Evolutionary conservation across 805 yeast genomes (phyloP), one percentile per base, ranked within the genome.

Genomic region (Myxozyma mucilagina): DNA sequence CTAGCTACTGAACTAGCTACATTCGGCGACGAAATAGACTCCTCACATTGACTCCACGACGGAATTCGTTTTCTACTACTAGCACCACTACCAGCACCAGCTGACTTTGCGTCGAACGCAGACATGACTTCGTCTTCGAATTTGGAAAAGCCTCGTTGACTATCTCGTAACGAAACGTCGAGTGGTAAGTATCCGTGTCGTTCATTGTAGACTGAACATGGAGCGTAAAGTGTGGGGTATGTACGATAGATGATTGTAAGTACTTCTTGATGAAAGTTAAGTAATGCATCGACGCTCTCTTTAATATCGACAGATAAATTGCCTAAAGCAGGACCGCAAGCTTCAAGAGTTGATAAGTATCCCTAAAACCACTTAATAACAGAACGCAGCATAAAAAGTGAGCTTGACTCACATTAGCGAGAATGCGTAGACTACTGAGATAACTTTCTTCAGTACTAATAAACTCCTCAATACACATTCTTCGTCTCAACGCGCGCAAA

Each of bases 371-470:
- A 11, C 24, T 29, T 9, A 24, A 14, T 1, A 29, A 32, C 4
- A 7, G n/a, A 13, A 10, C n/a, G n/a, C n/a, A n/a, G n/a, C n/a
- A n/a, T n/a, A n/a, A n/a, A n/a, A 14, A 18, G 8, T 5, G 4
- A 13, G 13, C 20, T 4, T 43, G 13, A 5, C 44, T 9, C 44
- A 63, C 66, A 43, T 63, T 63, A 8, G 53, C 56, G 5, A 63
- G 53, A 16, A 61, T 32, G 5, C 67, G 59, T 6, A 63, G 50
- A 1, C 67, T 60, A 42, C 59, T 56, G 11, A 63, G 20, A 38
- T 63, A 57, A 4, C 54, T 24, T 53, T 63, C 63, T 49, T 63
- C 67, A 6, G 65, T 60, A 24, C 56, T 47, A n/a, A 63, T 57
- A 32, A 63, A 52, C 48, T 63, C 67, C 39, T 59, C 64, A 11